phyloP scores from a whole-genome alignment of 2,329 filamentous ascomycete species.

The Magnaporthiopsis rhizophila region DNA sequence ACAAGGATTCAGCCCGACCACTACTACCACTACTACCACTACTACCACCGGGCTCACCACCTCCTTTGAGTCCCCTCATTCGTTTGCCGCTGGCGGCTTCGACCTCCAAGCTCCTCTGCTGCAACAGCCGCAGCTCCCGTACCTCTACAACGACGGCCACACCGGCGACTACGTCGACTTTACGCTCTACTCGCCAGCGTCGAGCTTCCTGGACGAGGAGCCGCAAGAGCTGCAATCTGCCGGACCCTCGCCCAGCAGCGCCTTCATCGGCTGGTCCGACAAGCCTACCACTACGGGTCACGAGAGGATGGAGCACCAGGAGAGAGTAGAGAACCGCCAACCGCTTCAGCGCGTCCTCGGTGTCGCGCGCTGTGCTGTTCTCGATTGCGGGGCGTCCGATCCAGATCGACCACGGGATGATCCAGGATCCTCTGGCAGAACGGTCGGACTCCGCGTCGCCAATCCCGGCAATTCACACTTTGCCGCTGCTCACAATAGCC shows the following conservation, averaged over 20 bases:
- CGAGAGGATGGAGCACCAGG: no score
- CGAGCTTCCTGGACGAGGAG: slow-evolving; percentile 42
- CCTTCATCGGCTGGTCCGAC: no score
- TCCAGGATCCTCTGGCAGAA: no score
- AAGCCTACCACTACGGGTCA: no score
- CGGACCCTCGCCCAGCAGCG: background rate
- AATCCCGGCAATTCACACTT: no score
- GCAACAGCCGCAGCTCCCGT: slow-evolving; percentile 25
- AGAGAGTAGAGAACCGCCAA: no score
- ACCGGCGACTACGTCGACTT: slow-evolving; percentile 44
- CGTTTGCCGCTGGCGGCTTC: slow-evolving; percentile 11
- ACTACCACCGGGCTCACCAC: background rate
- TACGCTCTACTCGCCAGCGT: slow-evolving; percentile 44
- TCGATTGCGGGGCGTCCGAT: no score
- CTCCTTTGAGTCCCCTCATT: background rate
- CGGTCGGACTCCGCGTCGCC: no score
- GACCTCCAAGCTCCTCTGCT: slow-evolving; percentile 7
- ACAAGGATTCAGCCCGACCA: slow-evolving; percentile 18
- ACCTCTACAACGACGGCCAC: slow-evolving; percentile 28
- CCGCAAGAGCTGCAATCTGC: slow-evolving; percentile 18
- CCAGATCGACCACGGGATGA: no score
- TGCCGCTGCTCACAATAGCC: no score
- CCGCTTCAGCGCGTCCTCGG: no score
- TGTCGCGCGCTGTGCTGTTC: no score
- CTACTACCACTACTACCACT: background rate